phyloP scores from a whole-genome alignment of 2,329 filamentous ascomycete genomes.

The Chaetomiaceae sp. region DNA sequence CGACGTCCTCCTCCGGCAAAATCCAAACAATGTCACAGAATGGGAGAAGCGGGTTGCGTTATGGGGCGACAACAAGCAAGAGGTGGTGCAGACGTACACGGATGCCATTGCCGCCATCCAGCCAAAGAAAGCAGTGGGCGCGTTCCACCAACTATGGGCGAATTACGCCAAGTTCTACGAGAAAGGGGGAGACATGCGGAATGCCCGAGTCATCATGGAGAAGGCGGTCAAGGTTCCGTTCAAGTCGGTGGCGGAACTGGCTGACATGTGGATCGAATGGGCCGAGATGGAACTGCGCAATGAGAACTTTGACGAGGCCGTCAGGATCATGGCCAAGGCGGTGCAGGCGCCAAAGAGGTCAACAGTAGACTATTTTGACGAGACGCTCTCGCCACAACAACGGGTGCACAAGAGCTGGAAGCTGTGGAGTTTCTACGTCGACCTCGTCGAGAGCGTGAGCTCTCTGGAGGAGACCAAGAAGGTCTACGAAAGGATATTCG shows the following conservation, averaged over 20 bases:
- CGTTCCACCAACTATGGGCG: constrained; percentile 92
- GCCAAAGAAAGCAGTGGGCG: constrained; percentile 88
- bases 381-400: constrained; percentile 88
- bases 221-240: constrained; percentile 97
- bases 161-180: constrained; percentile 99
- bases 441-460: constrained; percentile 91
- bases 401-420: constrained; percentile 99
- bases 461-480: constrained; percentile 88
- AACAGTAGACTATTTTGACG: constrained; percentile 99
- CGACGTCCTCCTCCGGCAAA: constrained; percentile 90
- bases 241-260: constrained; percentile 93
- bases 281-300: constrained; percentile 95
- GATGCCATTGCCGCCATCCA: constrained; percentile 89
- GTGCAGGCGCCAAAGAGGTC: constrained; percentile 95
- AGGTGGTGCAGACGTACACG: constrained; percentile 92
- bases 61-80: constrained; percentile 88
- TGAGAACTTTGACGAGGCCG: constrained; percentile 91
- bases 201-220: constrained; percentile 88
- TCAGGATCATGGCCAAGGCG: constrained; percentile 94
- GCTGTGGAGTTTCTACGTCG: constrained; percentile 98
- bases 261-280: constrained; percentile 99
- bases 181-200: constrained; percentile 74
- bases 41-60: constrained; percentile 96
- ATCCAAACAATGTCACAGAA: constrained; percentile 91
- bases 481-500: constrained; percentile 96